These are phyloP conservation scores for Pyrenopolyporus hunteri DNA, from an alignment of 495 filamentous ascomycete genomes.

Conservation along the genomic window DNA sequence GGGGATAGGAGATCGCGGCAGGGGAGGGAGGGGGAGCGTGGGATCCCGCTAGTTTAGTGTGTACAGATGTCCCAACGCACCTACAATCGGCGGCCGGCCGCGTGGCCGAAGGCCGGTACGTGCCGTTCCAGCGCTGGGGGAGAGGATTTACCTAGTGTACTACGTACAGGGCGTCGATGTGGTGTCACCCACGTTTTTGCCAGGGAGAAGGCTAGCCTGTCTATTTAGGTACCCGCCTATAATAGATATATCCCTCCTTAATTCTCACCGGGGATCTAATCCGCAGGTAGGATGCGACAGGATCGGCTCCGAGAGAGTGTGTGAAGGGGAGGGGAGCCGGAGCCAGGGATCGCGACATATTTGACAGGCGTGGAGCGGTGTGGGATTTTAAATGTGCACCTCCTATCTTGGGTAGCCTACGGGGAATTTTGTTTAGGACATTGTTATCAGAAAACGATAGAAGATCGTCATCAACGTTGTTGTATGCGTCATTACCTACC, in stretches of 20 bases:
- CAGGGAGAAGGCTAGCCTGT: too few species aligned
- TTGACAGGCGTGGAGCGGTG: not conserved
- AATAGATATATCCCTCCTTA: not conserved
- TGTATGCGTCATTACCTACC: not conserved
- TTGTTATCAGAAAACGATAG: too few species aligned
- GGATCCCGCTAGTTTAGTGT: too few species aligned
- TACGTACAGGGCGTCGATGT: not conserved
- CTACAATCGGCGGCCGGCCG: not conserved
- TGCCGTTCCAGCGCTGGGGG: not conserved
- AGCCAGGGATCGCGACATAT: not conserved
- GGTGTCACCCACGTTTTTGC: not conserved
- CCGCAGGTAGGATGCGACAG: not conserved
- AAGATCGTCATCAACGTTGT: too few species aligned
- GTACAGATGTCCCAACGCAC: not conserved
- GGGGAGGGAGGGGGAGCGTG: too few species aligned
- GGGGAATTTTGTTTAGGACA: too few species aligned
- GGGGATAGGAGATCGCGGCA: too few species aligned
- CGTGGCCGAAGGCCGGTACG: not conserved
- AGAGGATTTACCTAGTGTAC: not conserved
- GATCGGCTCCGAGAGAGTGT: too few species aligned
- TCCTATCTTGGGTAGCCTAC: too few species aligned
- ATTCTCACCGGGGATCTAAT: constrained; percentile 4
- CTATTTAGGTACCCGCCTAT: not conserved
- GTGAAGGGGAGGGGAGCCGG: not conserved
- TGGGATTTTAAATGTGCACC: too few species aligned